phyloP scores from a whole-genome alignment of 306 rosid genomes.

The Cucurbita maxima region DNA sequence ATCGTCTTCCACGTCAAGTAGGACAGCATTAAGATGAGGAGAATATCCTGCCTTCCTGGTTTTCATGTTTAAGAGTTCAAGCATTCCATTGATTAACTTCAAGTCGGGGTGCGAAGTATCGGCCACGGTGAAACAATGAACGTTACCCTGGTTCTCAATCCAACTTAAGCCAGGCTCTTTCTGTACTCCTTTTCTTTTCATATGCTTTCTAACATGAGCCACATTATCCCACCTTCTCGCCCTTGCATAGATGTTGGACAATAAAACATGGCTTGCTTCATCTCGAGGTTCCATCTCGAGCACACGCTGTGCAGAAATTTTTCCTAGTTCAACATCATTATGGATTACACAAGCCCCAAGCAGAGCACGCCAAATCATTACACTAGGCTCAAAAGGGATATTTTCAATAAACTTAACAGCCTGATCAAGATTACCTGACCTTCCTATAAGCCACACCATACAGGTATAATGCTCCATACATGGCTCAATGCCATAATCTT shows the following conservation, averaged over 20 bases:
- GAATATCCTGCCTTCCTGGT: constrained; percentile 49
- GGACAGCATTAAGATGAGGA: constrained; percentile 36
- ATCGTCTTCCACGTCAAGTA: constrained; percentile 60
- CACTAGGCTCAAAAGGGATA: constrained; percentile 55
- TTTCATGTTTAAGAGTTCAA: constrained; percentile 44
- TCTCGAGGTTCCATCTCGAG: constrained; percentile 65
- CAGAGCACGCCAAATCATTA: constrained; percentile 74
- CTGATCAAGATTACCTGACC: constrained; percentile 46
- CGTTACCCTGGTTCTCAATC: constrained; percentile 52
- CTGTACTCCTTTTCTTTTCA: constrained; percentile 64
- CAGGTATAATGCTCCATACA: constrained; percentile 79
- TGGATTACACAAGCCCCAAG: constrained; percentile 74
- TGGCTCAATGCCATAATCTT: constrained; percentile 35
- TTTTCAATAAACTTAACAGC: constrained; percentile 53
- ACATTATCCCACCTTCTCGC: constrained; percentile 53
- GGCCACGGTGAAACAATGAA: constrained; percentile 49
- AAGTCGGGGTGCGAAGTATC: constrained; percentile 56
- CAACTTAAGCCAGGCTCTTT: constrained; percentile 85
- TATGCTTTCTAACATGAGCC: constrained; percentile 43
- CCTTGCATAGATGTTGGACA: constrained; percentile 67
- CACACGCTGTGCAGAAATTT: constrained; percentile 39
- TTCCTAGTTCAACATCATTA: constrained; percentile 48
- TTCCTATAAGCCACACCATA: constrained; percentile 45
- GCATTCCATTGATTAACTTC: constrained; percentile 40
- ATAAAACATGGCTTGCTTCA: constrained; percentile 53